Percentiles rank a stretch among this genome's conserved stretches.
These are phyloP conservation scores for Prunus kanzakura DNA, from an alignment of 306 rosid species.

Conservation along the genomic window DNA sequence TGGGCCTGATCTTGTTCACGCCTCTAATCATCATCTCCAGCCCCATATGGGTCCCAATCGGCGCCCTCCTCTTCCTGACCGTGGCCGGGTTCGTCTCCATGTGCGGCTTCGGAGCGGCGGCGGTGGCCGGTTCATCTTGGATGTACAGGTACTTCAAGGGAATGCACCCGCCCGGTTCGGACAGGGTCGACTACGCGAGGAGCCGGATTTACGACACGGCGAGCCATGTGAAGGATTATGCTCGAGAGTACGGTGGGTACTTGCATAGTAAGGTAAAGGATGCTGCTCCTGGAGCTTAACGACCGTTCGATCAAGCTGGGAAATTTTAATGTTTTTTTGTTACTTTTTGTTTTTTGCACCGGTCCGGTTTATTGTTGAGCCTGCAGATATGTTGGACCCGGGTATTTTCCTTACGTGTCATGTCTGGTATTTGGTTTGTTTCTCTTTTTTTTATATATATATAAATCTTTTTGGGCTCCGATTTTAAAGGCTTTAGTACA, in stretches of 20 bases:
- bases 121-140: slow-evolving; percentile 53
- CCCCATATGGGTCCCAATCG: slow-evolving; percentile 76
- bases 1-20: slow-evolving; percentile 41
- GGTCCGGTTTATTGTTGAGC: background rate
- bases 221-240: slow-evolving; percentile 76
- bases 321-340: background rate
- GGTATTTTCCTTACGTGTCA: background rate
- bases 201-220: slow-evolving; percentile 77
- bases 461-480: background rate
- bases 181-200: slow-evolving; percentile 66
- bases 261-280: slow-evolving; percentile 76
- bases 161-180: slow-evolving; percentile 78
- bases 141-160: slow-evolving; percentile 63
- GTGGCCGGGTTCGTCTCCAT: slow-evolving; percentile 41
- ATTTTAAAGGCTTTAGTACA: background rate
- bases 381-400: background rate
- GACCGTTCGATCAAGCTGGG: background rate
- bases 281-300: slow-evolving; percentile 86
- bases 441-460: background rate
- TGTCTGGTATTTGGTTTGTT: background rate
- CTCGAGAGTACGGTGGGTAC: slow-evolving; percentile 78
- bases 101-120: slow-evolving; percentile 36
- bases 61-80: slow-evolving; percentile 24
- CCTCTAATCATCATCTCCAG: slow-evolving; percentile 56
- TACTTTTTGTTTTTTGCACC: background rate